Conservation (phyloP, 1,284 basidiomycete species). For the Tetrapyrgos nigripes region DNA sequence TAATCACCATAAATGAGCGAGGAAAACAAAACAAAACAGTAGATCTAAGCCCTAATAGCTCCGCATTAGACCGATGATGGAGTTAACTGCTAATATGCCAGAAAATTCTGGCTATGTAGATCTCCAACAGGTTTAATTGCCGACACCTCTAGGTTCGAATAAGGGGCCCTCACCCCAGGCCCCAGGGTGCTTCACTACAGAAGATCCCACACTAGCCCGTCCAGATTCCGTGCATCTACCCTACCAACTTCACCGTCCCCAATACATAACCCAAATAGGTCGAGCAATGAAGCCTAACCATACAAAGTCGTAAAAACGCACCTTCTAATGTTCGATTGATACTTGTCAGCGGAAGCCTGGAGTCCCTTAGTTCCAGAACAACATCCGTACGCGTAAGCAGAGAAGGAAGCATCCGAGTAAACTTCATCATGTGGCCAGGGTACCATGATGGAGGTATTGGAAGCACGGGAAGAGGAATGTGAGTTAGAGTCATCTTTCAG, state of each 20-base stretch:
- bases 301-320: too few species aligned
- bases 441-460: constrained; percentile 93
- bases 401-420: constrained; percentile 78
- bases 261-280: too few species aligned
- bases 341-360: constrained; percentile 91
- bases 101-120: too few species aligned
- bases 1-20: constrained; percentile 26
- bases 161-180: too few species aligned
- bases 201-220: not conserved
- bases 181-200: too few species aligned
- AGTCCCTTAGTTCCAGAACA: constrained; percentile 94
- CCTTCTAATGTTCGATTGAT: constrained; percentile 92
- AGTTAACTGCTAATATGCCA: too few species aligned
- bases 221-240: too few species aligned
- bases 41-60: not conserved
- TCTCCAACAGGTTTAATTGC: too few species aligned
- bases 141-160: too few species aligned
- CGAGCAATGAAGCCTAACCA: too few species aligned
- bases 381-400: constrained; percentile 86
- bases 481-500: constrained; percentile 34
- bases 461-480: constrained; percentile 60
- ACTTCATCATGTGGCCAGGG: constrained; percentile 96
- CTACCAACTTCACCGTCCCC: too few species aligned
- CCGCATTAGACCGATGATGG: not conserved
- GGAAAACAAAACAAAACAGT: constrained; percentile 20